Base-by-base conservation (phyloP, 2,329 filamentous ascomycete genomes). In the Sporothrix sp. region DNA sequence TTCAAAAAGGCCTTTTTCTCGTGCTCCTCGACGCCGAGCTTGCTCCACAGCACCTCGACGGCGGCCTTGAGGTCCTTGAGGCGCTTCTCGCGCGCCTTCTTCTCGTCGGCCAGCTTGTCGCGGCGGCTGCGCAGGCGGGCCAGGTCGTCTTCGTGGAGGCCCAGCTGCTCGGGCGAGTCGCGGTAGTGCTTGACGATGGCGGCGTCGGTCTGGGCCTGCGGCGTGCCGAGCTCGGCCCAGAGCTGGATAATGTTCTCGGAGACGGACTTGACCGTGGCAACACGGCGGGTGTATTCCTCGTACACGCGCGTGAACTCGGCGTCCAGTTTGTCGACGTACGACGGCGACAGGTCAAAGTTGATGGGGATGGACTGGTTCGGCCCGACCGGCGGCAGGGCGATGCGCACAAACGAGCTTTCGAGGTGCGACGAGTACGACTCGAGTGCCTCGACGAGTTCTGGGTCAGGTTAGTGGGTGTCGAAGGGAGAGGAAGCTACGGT, bases 401-500 rank as follows among this genome's bases (percentile, higher is more conserved):
- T 82, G 62, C 83, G 80, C 57, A 97, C 79, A 65, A 97, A 97
- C 2, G 84, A 84, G 10, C 87, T 72, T 65, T 98, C 93, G 42
- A 98, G 85, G 65, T 97, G 93, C 9, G 87, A 95, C 1, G 93
- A 95, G 66, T 97, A 98, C 5, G 91, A 96, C 64, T 95, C 85
- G 46, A 98, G 82, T 4, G 91, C 91, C 67, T 94, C 82, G 21
- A 89, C 89, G 57, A 98, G 84, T 74, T 96, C 88, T 94, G 59
- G 9, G 7, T n/a, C n/a, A n/a, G n/a, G n/a, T n/a, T n/a, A n/a
- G n/a, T n/a, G n/a, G n/a, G n/a, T n/a, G n/a, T n/a, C n/a, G n/a
- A n/a, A 9, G 8, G 33, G 25, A 28, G 6, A 10, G 25, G 25
- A 10, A 28, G 25, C 6, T 28, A 6, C 25, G 25, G 25, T 28